Percentiles rank a stretch among this genome's conserved stretches.
These are phyloP conservation scores for Megacollybia platyphylla DNA, from an alignment of 1,284 basidiomycete species.

Conservation along the genomic window DNA sequence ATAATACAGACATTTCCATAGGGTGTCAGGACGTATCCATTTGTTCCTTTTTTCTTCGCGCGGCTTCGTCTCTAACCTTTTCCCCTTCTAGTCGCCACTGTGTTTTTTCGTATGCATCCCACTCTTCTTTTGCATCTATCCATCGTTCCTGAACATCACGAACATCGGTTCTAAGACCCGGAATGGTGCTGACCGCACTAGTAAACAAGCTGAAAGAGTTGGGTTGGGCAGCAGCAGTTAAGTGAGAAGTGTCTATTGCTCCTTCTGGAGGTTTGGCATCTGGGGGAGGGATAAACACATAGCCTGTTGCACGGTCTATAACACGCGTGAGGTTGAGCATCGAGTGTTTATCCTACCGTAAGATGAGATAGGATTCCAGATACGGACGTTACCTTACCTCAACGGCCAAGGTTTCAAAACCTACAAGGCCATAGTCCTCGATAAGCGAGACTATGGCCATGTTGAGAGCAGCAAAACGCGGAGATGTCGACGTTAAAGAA, in stretches of 20 bases:
- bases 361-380: not conserved
- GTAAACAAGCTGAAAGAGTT: slow-evolving; percentile 60
- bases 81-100: slow-evolving; percentile 60
- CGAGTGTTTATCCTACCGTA: slow-evolving; percentile 73
- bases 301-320: slow-evolving; percentile 85
- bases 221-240: slow-evolving; percentile 36
- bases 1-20: no score
- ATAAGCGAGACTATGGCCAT: slow-evolving; percentile 84
- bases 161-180: slow-evolving; percentile 45
- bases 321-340: slow-evolving; percentile 78
- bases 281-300: slow-evolving; percentile 64
- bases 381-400: slow-evolving; percentile 41
- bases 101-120: slow-evolving; percentile 64
- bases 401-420: slow-evolving; percentile 94
- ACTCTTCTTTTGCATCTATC: slow-evolving; percentile 69
- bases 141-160: slow-evolving; percentile 83
- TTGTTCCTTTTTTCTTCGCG: not conserved
- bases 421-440: slow-evolving; percentile 90
- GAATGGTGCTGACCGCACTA: slow-evolving; percentile 46
- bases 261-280: slow-evolving; percentile 37
- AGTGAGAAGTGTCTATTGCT: slow-evolving; percentile 26
- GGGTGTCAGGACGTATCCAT: no score
- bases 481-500: slow-evolving; percentile 52
- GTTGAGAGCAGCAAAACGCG: slow-evolving; percentile 71
- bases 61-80: slow-evolving; percentile 17